Conservation (phyloP, 2,329 filamentous ascomycete genomes). For the Gliomastix tumulicola region DNA sequence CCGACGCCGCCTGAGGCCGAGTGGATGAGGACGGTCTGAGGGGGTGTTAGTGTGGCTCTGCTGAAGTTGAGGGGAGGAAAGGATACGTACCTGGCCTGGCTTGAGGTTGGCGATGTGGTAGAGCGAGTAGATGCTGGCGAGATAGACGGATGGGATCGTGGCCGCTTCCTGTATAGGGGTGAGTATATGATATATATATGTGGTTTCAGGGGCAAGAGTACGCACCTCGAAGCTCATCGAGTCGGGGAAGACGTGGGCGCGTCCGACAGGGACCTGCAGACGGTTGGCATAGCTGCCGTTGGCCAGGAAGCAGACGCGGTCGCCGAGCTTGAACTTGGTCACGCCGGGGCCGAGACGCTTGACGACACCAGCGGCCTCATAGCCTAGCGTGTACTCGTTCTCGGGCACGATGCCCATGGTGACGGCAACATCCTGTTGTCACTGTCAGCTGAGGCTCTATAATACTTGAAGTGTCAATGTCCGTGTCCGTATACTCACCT, state of each 20-base stretch:
- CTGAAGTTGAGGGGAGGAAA: too few relatives aligned
- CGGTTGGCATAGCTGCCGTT: conserved; percentile 14
- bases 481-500: too few relatives aligned
- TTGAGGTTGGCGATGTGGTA: conserved; percentile 14
- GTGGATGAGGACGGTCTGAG: conserved; percentile 23
- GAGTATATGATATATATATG: too few relatives aligned
- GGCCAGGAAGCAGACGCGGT: conserved; percentile 16
- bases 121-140: conserved; percentile 7
- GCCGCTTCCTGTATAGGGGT: neutral
- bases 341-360: conserved; percentile 14
- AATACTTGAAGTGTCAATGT: too few relatives aligned
- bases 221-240: neutral
- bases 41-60: too few relatives aligned
- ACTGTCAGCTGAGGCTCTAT: too few relatives aligned
- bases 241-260: neutral
- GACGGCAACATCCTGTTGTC: conserved; percentile 14
- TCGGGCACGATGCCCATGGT: conserved; percentile 12
- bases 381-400: conserved; percentile 7
- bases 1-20: conserved; percentile 19
- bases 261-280: conserved; percentile 3
- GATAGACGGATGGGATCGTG: neutral
- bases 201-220: too few relatives aligned
- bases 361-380: conserved; percentile 18
- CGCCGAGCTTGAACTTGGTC: conserved; percentile 18
- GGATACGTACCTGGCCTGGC: conserved; percentile 2